phyloP scores from a whole-genome alignment of 148 eudicot species.

The Euryodendron excelsum region DNA sequence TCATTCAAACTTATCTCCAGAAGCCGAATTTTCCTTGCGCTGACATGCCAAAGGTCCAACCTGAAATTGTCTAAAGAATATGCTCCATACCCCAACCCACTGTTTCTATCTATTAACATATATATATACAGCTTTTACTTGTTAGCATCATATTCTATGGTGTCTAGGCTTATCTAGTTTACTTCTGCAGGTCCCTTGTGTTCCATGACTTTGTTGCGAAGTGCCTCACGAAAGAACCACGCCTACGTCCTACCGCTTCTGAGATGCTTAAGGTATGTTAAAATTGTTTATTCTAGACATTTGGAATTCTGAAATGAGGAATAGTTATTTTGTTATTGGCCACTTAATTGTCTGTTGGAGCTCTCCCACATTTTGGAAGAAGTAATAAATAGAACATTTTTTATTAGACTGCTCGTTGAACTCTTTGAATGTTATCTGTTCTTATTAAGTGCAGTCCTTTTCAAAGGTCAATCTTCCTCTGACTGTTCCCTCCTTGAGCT shows the following conservation, averaged over 20 bases:
- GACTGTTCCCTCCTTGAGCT: conserved; percentile 1
- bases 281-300: not conserved
- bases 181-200: conserved; percentile 74
- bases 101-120: not conserved
- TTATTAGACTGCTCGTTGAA: not conserved
- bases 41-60: not conserved
- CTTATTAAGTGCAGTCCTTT: not conserved
- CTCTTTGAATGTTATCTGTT: not conserved
- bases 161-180: conserved; percentile 5
- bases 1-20: too few species aligned
- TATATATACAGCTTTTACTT: not conserved
- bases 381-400: not conserved
- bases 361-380: conserved; percentile 1
- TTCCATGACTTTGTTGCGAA: conserved; percentile 98
- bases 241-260: conserved; percentile 83
- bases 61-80: not conserved
- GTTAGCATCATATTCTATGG: not conserved
- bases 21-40: not conserved
- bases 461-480: not conserved
- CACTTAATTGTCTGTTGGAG: conserved; percentile 6
- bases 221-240: conserved; percentile 93
- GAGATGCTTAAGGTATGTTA: conserved; percentile 85
- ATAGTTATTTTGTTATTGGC: not conserved
- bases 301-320: not conserved
- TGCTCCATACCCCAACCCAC: not conserved